phyloP scores from a whole-genome alignment of 2,329 filamentous ascomycete genomes.

The Blastomyces parvus region DNA sequence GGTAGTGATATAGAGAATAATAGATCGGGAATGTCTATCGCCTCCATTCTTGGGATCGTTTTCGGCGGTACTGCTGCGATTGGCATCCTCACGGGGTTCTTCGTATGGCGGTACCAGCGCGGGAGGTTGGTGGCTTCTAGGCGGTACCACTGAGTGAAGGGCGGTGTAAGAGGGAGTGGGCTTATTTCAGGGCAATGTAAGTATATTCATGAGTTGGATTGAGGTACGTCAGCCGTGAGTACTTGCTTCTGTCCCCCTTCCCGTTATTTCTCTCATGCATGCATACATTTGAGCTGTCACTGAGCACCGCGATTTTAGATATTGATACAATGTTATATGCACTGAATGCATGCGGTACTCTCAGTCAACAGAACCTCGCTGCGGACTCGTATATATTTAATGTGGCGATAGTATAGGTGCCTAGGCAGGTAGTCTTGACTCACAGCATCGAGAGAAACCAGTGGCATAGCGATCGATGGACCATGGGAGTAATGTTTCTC shows the following conservation, averaged over 20 bases:
- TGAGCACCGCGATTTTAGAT: background rate
- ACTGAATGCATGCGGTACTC: background rate
- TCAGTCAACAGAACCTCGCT: background rate
- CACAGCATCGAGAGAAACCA: background rate
- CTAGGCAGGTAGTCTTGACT: background rate
- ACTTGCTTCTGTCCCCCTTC: background rate
- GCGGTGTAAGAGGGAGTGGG: background rate
- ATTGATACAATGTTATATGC: background rate
- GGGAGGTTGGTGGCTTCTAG: background rate
- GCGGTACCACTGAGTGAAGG: background rate
- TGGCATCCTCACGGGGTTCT: background rate
- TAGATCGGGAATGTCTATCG: background rate
- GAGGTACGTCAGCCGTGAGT: background rate
- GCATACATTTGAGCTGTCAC: background rate
- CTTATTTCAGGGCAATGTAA: background rate
- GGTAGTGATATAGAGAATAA: background rate
- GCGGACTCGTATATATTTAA: background rate
- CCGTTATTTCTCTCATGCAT: background rate
- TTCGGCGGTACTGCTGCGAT: conserved; percentile 2
- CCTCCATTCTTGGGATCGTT: conserved; percentile 3
- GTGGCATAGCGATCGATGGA: background rate
- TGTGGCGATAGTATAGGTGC: background rate
- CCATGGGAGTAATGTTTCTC: background rate
- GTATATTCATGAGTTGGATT: background rate
- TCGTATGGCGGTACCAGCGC: conserved; percentile 1